Conservation (phyloP, 2,329 filamentous ascomycete species). For the Botrytis elliptica region DNA sequence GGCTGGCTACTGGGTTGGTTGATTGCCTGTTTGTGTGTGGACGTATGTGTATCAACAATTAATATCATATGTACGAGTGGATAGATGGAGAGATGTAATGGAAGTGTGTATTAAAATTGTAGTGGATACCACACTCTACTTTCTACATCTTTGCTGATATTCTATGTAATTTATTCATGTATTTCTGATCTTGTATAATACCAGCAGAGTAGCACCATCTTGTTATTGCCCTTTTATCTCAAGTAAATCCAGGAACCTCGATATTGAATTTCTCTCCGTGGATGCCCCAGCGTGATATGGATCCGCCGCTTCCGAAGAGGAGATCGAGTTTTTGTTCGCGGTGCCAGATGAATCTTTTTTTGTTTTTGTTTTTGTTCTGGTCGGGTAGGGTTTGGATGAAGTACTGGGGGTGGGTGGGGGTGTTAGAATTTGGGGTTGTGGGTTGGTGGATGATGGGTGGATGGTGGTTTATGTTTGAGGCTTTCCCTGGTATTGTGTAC, state of each 20-base stretch:
- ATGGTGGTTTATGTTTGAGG: too few species aligned
- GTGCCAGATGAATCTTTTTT: background rate
- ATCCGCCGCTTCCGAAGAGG: background rate
- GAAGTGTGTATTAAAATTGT: background rate
- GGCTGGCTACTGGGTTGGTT: background rate
- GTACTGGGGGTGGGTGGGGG: background rate
- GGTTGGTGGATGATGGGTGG: background rate
- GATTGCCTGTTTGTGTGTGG: background rate
- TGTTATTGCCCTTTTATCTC: background rate
- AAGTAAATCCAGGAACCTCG: background rate
- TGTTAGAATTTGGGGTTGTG: background rate
- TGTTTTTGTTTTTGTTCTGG: background rate
- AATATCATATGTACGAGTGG: background rate
- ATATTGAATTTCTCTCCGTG: background rate
- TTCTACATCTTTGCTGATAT: too few species aligned
- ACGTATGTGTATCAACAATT: background rate
- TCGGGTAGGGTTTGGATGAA: background rate
- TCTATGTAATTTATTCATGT: background rate
- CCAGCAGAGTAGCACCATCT: background rate
- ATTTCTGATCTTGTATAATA: background rate
- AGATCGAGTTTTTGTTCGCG: background rate
- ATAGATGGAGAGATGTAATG: background rate
- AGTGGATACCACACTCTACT: background rate
- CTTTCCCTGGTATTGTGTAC: too few species aligned
- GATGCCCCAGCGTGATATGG: background rate